Base-by-base conservation (phyloP, 108 stramenopile species). In the Cylindrotheca fusiformis region DNA sequence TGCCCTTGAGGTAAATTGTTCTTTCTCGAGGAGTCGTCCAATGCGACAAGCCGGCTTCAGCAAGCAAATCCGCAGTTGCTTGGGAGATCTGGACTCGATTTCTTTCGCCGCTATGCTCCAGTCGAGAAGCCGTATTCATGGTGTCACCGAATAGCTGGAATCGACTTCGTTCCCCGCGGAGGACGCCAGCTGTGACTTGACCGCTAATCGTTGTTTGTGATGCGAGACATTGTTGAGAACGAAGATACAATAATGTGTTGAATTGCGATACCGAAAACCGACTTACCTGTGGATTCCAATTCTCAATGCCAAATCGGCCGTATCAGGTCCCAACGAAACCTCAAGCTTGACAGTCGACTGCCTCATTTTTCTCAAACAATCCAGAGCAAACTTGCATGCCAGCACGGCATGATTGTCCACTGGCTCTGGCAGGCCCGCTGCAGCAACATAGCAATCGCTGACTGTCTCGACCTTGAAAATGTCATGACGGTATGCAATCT, bases 401-500 rank as follows among this genome's bases (percentile, higher is more conserved):
- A 46, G 36, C 14, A 60, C 22, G 8, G 59, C 59, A 18, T 60
- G 59, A 8, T 60, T 18, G 12, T 25, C 12, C 29, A 6, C 6
- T 5, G 58, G 58, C 19, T 60, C 44, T n/a, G 58, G 58, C 8
- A 55, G 32, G 4, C 60, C 55, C 21, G 30, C 23, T 26, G 59
- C 65, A 12, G 74, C 74, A 61, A 81, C 72, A 62, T 81, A 81
- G 25, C 68, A 77, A 67, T 81, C 80, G 32, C 80, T 77, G 25
- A 81, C 76, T 20, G 80, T 75, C 52, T 81, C 77, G 30, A 78
- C 80, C 65, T 78, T 81, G 31, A 74, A 74, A 6, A 81, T 59
- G 33, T 65, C 68, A 53, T 78, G 65, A 19, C 45, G 14, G 3
- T 65, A 72, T 18, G 74, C 80, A 48, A 81, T 46, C 32, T 65